Percentiles rank a stretch among this genome's conserved stretches.
Conservation (phyloP, 805 yeast species). For the Teunomyces barrocoloradensis region DNA sequence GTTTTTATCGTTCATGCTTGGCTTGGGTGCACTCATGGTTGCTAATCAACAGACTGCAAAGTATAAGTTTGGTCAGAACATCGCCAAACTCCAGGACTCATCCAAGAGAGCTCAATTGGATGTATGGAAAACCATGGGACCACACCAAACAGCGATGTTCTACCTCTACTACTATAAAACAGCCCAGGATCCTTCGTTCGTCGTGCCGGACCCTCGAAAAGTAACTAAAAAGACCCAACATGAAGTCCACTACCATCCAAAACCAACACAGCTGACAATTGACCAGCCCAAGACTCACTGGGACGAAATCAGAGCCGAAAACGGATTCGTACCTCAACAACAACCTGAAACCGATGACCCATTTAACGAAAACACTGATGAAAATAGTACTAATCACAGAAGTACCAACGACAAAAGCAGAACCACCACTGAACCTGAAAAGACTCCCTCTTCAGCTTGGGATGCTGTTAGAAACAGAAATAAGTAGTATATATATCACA, state of each 20-base stretch:
- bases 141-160: constrained; percentile 34
- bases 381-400: background rate
- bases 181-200: constrained; percentile 18
- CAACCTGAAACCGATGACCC: background rate
- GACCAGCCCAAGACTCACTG: constrained; percentile 21
- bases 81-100: constrained; percentile 13
- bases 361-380: background rate
- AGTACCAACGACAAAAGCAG: background rate
- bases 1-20: constrained; percentile 30
- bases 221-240: constrained; percentile 25
- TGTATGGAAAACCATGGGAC: constrained; percentile 39
- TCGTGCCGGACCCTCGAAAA: constrained; percentile 24
- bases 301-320: constrained; percentile 34
- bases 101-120: constrained; percentile 15
- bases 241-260: constrained; percentile 23
- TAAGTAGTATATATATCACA: background rate
- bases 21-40: constrained; percentile 24
- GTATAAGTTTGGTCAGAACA: constrained; percentile 21
- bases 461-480: constrained; percentile 13
- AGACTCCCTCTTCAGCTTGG: constrained; percentile 16
- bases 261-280: background rate
- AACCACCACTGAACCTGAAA: no score
- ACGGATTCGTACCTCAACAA: constrained; percentile 21
- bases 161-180: constrained; percentile 23
- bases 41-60: constrained; percentile 24